These are phyloP conservation scores for Neoconidiobolus thromboides DNA, from an alignment of 371 early-diverging fungal species.

Conservation along the genomic window DNA sequence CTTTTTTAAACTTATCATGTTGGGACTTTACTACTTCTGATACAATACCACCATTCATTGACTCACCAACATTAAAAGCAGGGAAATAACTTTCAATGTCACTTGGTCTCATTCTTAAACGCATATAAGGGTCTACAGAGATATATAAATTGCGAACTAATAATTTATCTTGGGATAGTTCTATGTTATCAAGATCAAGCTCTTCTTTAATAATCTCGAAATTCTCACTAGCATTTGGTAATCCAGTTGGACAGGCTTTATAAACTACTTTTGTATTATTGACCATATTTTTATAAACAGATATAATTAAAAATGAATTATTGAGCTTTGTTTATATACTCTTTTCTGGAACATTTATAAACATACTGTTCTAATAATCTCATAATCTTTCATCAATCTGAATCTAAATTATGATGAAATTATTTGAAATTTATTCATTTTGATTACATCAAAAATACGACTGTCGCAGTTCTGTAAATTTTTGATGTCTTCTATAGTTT, in stretches of 20 bases:
- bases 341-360: too few relatives aligned
- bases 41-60: slow-evolving; percentile 35
- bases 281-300: too few relatives aligned
- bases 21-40: slow-evolving; percentile 37
- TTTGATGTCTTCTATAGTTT: too few relatives aligned
- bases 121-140: slow-evolving; percentile 37
- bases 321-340: too few relatives aligned
- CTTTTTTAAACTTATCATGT: slow-evolving; percentile 27
- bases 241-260: slow-evolving; percentile 18
- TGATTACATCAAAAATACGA: too few relatives aligned
- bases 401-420: too few relatives aligned
- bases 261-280: slow-evolving; percentile 3
- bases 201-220: slow-evolving; percentile 21
- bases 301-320: too few relatives aligned
- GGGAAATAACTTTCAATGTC: slow-evolving; percentile 23
- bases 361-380: too few relatives aligned
- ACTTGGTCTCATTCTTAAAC: slow-evolving; percentile 36
- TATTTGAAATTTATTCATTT: too few relatives aligned
- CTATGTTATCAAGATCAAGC: slow-evolving; percentile 21
- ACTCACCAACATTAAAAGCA: slow-evolving; percentile 29
- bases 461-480: too few relatives aligned
- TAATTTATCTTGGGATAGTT: slow-evolving; percentile 27
- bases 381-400: too few relatives aligned
- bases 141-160: slow-evolving; percentile 27
- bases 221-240: slow-evolving; percentile 21